Conservation (phyloP, 352 stramenopile genomes). For the Phytopythium oedochilum region DNA sequence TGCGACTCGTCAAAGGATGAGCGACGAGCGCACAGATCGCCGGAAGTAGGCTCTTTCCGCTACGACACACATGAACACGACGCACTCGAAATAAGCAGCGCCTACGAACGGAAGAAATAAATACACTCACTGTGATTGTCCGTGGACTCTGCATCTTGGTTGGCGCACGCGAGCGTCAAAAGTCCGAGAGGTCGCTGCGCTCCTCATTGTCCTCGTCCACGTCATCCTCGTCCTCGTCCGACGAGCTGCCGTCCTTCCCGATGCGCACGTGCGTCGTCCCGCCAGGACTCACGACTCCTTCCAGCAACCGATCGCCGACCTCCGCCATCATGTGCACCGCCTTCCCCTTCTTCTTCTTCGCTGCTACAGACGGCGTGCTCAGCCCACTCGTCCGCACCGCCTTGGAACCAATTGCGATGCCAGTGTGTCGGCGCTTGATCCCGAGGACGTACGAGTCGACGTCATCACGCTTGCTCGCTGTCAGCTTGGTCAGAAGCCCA, state of each 20-base stretch:
- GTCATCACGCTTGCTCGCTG: constrained; percentile 52
- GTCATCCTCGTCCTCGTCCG: constrained; percentile 38
- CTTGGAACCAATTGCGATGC: constrained; percentile 29
- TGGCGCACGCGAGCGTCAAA: not conserved
- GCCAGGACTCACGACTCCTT: constrained; percentile 51
- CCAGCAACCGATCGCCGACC: constrained; percentile 36
- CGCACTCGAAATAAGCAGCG: not conserved
- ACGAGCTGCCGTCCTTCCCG: constrained; percentile 45
- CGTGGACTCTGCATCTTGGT: not conserved
- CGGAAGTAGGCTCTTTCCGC: not conserved
- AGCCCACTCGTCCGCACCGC: constrained; percentile 7
- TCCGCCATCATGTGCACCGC: constrained; percentile 43
- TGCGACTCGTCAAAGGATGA: constrained; percentile 24
- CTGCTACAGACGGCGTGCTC: constrained; percentile 1
- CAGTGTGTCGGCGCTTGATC: constrained; percentile 50
- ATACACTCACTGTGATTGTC: constrained; percentile 1
- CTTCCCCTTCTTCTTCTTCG: constrained; percentile 30
- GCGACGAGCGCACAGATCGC: not conserved
- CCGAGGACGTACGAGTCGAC: constrained; percentile 74
- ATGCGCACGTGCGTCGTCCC: constrained; percentile 60
- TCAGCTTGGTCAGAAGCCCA: constrained; percentile 48
- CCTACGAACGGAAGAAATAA: constrained; percentile 4
- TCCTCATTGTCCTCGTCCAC: constrained; percentile 31
- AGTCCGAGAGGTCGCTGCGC: constrained; percentile 12
- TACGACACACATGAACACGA: not conserved